These are phyloP conservation scores for Rhamnella rubrinervis DNA, from an alignment of 331 rosid species.

Conservation along the genomic window DNA sequence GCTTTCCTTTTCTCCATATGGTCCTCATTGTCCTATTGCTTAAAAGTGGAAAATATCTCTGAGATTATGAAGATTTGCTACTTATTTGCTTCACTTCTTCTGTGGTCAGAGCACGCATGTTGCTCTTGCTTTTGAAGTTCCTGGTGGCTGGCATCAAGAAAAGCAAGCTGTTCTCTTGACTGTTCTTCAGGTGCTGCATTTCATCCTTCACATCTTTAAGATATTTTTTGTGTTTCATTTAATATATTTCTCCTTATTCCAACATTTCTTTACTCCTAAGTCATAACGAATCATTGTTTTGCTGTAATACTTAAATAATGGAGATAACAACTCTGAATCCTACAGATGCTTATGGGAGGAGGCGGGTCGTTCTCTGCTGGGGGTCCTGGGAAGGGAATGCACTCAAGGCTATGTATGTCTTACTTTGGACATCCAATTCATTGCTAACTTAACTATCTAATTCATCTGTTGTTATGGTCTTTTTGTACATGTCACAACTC, in stretches of 20 bases:
- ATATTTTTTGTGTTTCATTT: not conserved
- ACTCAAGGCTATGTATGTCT: constrained; percentile 88
- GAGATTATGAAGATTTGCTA: not conserved
- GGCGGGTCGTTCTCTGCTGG: constrained; percentile 96
- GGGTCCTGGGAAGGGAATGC: constrained; percentile 98
- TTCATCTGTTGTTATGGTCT: constrained; percentile 1
- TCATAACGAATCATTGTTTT: not conserved
- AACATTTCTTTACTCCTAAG: not conserved
- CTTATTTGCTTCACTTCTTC: constrained; percentile 19
- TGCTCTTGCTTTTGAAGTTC: constrained; percentile 91
- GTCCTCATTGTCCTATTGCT: constrained; percentile 2
- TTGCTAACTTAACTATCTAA: not conserved
- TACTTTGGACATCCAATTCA: constrained; percentile 1
- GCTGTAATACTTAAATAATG: constrained; percentile 12
- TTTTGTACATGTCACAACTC: too few species aligned
- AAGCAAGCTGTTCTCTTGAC: constrained; percentile 80
- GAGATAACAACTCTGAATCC: constrained; percentile 22
- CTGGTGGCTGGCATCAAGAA: constrained; percentile 90
- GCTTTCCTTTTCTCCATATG: not conserved
- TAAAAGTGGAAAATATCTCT: not conserved
- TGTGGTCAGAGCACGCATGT: constrained; percentile 62
- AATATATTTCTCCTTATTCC: not conserved
- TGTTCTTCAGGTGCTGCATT: constrained; percentile 72
- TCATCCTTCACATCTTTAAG: constrained; percentile 10
- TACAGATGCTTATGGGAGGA: constrained; percentile 94